Evolutionary conservation across 2,329 filamentous ascomycete genomes (phyloP).

Genomic region (Aureobasidium sp.): DNA sequence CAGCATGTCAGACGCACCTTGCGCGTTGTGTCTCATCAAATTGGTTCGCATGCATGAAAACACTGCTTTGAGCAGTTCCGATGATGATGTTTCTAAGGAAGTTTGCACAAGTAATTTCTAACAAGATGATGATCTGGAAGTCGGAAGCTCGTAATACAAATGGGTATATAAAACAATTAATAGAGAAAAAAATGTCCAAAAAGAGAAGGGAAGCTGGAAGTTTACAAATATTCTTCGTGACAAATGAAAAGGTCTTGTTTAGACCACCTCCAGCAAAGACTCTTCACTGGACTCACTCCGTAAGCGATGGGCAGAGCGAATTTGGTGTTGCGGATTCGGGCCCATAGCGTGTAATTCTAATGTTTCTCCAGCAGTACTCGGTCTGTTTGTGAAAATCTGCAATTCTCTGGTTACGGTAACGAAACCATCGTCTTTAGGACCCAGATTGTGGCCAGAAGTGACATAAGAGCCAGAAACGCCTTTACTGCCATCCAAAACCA

Average conservation of each 20-base stretch:
- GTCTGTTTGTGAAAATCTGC: not conserved
- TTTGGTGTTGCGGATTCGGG: not conserved
- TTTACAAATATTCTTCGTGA: not conserved
- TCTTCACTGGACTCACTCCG: not conserved
- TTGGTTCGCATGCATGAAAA: too few relatives aligned
- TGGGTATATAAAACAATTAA: not conserved
- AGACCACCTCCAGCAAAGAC: constrained; percentile 4
- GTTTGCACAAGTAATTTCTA: too few relatives aligned
- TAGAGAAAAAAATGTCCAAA: not conserved
- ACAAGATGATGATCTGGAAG: too few relatives aligned
- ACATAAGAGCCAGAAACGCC: not conserved
- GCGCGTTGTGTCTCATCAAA: too few relatives aligned
- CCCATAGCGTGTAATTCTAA: not conserved
- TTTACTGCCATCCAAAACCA: not conserved
- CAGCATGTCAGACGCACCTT: too few relatives aligned
- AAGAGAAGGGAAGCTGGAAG: not conserved
- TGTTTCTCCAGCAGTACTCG: not conserved
- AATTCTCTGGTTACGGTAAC: constrained; percentile 9
- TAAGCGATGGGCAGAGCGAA: not conserved
- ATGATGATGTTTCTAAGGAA: too few relatives aligned
- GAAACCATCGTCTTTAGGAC: constrained; percentile 6
- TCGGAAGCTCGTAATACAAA: too few relatives aligned
- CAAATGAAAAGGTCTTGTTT: not conserved
- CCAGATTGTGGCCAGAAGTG: not conserved
- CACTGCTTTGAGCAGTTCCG: too few relatives aligned